phyloP scores from a whole-genome alignment of 2,329 filamentous ascomycete genomes.

The Fusarium penzigii region DNA sequence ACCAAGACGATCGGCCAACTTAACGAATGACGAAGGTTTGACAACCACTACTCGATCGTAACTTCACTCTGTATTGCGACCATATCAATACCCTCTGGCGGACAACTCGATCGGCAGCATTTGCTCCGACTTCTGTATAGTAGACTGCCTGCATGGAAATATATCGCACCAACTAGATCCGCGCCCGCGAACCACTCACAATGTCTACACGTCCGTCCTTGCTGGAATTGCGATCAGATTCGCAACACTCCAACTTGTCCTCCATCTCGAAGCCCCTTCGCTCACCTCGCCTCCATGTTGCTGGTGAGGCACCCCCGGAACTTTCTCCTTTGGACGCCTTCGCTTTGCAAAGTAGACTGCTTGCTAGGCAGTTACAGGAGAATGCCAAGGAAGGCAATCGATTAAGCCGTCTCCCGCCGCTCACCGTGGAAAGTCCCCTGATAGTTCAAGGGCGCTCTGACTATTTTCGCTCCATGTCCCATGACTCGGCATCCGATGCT shows the following conservation, averaged over 20 bases:
- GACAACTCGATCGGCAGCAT: too few relatives aligned
- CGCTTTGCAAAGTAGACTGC: conserved; percentile 82
- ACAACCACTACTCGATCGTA: background rate
- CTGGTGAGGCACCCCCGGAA: conserved; percentile 82
- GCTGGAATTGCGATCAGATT: conserved; percentile 61
- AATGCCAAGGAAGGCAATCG: conserved; percentile 72
- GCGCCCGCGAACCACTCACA: conserved; percentile 20
- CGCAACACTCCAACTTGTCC: conserved; percentile 49
- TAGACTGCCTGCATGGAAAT: conserved; percentile 19
- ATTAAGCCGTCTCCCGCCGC: conserved; percentile 81
- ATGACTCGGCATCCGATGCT: conserved; percentile 56
- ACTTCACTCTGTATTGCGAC: background rate
- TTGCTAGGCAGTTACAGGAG: conserved; percentile 85
- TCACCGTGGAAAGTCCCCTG: conserved; percentile 80
- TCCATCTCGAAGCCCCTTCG: conserved; percentile 55
- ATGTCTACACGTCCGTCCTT: conserved; percentile 61
- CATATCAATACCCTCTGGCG: background rate
- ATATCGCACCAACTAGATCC: conserved; percentile 10
- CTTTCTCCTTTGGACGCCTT: conserved; percentile 95
- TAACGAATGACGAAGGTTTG: background rate
- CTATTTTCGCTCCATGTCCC: conserved; percentile 76
- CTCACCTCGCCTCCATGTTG: conserved; percentile 75
- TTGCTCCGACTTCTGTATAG: background rate
- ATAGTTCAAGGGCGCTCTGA: conserved; percentile 72
- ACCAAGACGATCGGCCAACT: background rate